Percentiles rank a stretch among this genome's conserved stretches.
Evolutionary conservation across 75 land plant genomes (phyloP).

Genomic region (Pinus taeda): DNA sequence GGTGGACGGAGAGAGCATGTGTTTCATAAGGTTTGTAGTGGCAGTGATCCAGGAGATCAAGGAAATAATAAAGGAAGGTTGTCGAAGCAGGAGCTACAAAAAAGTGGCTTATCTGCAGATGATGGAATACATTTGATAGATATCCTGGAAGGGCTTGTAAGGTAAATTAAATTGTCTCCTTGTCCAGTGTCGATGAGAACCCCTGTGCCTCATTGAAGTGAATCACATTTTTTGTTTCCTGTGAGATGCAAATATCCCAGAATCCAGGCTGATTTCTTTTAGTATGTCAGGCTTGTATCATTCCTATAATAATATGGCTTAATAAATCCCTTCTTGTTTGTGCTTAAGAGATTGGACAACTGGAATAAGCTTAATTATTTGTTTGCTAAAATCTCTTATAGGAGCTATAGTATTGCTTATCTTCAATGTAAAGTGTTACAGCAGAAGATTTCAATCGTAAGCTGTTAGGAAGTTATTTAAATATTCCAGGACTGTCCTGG

Average conservation of each 20-base stretch:
- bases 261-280: background rate
- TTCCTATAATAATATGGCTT: background rate
- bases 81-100: background rate
- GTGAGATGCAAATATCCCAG: background rate
- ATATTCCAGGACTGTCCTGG: background rate
- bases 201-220: background rate
- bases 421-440: background rate
- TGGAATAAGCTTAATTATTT: background rate
- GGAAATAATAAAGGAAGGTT: background rate
- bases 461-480: background rate
- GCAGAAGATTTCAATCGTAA: background rate
- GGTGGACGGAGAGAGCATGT: constrained; percentile 1
- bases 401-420: background rate
- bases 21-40: background rate
- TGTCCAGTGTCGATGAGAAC: background rate
- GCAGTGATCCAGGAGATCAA: background rate
- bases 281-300: background rate
- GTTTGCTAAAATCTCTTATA: background rate
- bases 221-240: background rate
- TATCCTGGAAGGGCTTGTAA: constrained; percentile 1
- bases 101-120: background rate
- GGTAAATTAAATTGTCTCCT: background rate
- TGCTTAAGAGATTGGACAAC: background rate
- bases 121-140: constrained; percentile 1
- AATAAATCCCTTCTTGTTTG: background rate